A percentile compares a stretch with the other conserved stretches of the same genome.
Evolutionary conservation across 2,329 filamentous ascomycete genomes (phyloP).

Genomic region (Neopestalotiopsis rosae): DNA sequence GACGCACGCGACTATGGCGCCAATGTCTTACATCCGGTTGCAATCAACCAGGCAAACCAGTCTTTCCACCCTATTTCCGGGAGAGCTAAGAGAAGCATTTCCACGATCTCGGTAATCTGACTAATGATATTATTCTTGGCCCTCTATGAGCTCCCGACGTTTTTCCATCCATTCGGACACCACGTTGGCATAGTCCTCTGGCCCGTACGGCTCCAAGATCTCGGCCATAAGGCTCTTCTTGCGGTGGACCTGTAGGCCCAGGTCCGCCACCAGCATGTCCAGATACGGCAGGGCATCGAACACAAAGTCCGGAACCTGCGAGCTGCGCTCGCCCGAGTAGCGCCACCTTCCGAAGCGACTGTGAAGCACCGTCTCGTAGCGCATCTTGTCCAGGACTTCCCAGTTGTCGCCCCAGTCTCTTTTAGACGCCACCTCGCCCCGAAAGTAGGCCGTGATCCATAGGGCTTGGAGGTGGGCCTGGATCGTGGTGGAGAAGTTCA

Average conservation of each 20-base stretch:
- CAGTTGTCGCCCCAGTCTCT: slow-evolving; percentile 14
- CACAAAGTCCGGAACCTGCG: slow-evolving; percentile 69
- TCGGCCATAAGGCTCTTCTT: slow-evolving; percentile 60
- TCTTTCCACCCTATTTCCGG: too few relatives aligned
- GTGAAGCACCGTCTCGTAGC: slow-evolving; percentile 65
- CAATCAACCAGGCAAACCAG: too few relatives aligned
- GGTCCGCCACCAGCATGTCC: slow-evolving; percentile 69
- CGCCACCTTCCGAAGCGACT: slow-evolving; percentile 74
- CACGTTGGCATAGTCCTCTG: slow-evolving; percentile 61
- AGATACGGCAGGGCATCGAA: slow-evolving; percentile 79
- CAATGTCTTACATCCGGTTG: not conserved
- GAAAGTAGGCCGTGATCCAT: slow-evolving; percentile 63
- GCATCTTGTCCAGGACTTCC: slow-evolving; percentile 47
- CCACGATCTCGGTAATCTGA: not conserved
- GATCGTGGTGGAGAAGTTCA: slow-evolving; percentile 49
- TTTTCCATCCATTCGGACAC: slow-evolving; percentile 55
- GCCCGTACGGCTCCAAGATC: slow-evolving; percentile 61
- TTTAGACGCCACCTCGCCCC: slow-evolving; percentile 42
- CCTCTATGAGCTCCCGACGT: slow-evolving; percentile 21
- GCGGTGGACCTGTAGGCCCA: slow-evolving; percentile 63
- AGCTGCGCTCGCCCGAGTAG: slow-evolving; percentile 70
- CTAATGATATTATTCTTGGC: not conserved
- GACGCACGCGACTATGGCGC: not conserved
- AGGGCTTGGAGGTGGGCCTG: slow-evolving; percentile 54
- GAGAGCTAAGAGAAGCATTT: too few relatives aligned